phyloP scores from a whole-genome alignment of 1,284 basidiomycete species.

The Fomitopsis pinicola region DNA sequence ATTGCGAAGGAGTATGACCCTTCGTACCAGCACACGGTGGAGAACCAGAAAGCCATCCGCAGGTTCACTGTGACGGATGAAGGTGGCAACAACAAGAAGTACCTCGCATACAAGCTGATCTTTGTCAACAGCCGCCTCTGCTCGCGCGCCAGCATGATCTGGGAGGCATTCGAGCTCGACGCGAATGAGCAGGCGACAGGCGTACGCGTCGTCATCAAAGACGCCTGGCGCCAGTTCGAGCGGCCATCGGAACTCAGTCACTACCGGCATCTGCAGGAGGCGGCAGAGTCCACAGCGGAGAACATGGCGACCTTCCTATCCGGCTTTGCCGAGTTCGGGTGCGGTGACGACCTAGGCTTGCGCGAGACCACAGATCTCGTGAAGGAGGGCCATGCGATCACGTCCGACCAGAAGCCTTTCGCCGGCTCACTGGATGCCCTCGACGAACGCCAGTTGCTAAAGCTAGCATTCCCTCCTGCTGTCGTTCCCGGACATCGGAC shows the following conservation, averaged over 20 bases:
- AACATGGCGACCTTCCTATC: not conserved
- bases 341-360: not conserved
- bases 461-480: not conserved
- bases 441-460: not conserved
- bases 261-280: not conserved
- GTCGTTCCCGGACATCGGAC: not conserved
- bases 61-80: not conserved
- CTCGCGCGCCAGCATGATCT: slow-evolving; percentile 2
- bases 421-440: not conserved
- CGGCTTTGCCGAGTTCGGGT: not conserved
- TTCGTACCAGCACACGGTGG: not conserved
- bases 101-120: slow-evolving; percentile 8
- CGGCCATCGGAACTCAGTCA: not conserved
- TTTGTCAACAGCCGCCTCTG: slow-evolving; percentile 11
- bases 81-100: not conserved
- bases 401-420: not conserved
- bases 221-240: not conserved
- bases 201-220: not conserved
- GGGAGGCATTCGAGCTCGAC: slow-evolving; percentile 1
- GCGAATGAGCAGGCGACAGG: not conserved
- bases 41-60: not conserved
- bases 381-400: not conserved
- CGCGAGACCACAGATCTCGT: not conserved
- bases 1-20: not conserved
- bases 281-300: not conserved